phyloP scores from a whole-genome alignment of 2,329 filamentous ascomycete species.

The Scleromitrula shiraiana region DNA sequence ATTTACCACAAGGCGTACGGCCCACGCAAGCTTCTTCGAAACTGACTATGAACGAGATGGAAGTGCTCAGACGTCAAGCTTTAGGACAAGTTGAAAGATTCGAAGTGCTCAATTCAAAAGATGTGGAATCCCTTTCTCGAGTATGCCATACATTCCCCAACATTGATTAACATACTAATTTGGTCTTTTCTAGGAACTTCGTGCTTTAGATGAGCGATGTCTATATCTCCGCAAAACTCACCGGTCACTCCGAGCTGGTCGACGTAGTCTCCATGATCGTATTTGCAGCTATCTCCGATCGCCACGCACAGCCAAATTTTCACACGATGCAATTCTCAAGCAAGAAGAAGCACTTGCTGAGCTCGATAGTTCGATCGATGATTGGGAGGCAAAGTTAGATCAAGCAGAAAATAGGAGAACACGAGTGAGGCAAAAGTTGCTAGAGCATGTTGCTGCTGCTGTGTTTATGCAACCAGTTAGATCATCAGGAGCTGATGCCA shows the following conservation, averaged over 20 bases:
- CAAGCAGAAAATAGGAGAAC: slow-evolving; percentile 70
- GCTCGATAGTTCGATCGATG: slow-evolving; percentile 69
- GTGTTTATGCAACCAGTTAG: slow-evolving; percentile 36
- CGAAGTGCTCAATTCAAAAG: slow-evolving; percentile 53
- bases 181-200: slow-evolving; percentile 50
- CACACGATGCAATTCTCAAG: slow-evolving; percentile 65
- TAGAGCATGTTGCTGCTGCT: slow-evolving; percentile 73
- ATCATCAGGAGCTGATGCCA: slow-evolving; percentile 15
- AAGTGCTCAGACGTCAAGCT: slow-evolving; percentile 50
- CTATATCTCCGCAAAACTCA: slow-evolving; percentile 73
- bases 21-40: slow-evolving; percentile 43
- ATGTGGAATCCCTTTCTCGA: slow-evolving; percentile 58
- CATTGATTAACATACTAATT: background rate
- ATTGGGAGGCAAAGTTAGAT: slow-evolving; percentile 75
- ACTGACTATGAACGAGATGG: slow-evolving; percentile 42
- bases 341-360: slow-evolving; percentile 74
- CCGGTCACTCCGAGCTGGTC: slow-evolving; percentile 64
- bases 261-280: slow-evolving; percentile 66
- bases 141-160: slow-evolving; percentile 30
- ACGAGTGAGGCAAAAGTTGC: slow-evolving; percentile 67
- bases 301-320: slow-evolving; percentile 62
- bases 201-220: slow-evolving; percentile 66
- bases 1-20: slow-evolving; percentile 50
- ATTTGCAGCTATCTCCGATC: slow-evolving; percentile 72
- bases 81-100: slow-evolving; percentile 55